Evolutionary conservation across 805 yeast species (phyloP).

Genomic region (Yarrowia sp.): DNA sequence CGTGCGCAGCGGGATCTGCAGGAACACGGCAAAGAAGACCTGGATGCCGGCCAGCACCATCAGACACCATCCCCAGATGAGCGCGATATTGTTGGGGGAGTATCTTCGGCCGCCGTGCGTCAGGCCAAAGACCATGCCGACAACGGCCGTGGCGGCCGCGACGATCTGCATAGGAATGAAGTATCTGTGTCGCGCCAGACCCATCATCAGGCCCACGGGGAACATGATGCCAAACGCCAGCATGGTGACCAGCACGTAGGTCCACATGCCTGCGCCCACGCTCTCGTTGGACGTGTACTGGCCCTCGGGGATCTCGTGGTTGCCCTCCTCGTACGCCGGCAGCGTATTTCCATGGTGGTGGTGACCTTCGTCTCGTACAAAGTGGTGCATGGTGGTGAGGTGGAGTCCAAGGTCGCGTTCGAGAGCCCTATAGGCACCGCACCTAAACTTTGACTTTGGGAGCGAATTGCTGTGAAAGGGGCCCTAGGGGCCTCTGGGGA

Average conservation of each 20-base stretch:
- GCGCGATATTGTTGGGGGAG: constrained; percentile 39
- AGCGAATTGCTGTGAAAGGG: not conserved
- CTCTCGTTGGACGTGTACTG: constrained; percentile 24
- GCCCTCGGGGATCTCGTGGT: constrained; percentile 22
- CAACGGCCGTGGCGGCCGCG: constrained; percentile 40
- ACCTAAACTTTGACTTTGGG: constrained; percentile 2
- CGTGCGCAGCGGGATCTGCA: constrained; percentile 29
- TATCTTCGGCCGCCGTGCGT: constrained; percentile 41
- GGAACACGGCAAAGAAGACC: constrained; percentile 40
- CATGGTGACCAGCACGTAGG: constrained; percentile 40
- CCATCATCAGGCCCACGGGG: constrained; percentile 44
- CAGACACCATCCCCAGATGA: constrained; percentile 41
- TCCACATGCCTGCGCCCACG: constrained; percentile 31
- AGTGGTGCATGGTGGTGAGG: constrained; percentile 18
- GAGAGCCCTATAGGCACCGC: too few relatives aligned
- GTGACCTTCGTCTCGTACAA: constrained; percentile 26
- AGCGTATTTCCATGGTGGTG: constrained; percentile 14
- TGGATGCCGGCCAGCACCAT: constrained; percentile 38
- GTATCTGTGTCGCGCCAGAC: constrained; percentile 40
- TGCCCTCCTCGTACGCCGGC: constrained; percentile 24
- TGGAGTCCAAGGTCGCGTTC: constrained; percentile 1
- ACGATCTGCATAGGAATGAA: constrained; percentile 42
- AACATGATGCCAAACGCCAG: constrained; percentile 43
- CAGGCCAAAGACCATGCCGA: constrained; percentile 44
- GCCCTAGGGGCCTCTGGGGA: too few relatives aligned